A percentile compares a stretch with the other conserved stretches of the same genome.
Evolutionary conservation across 2,329 filamentous ascomycete genomes (phyloP).

Genomic region (Aureobasidium sp.): DNA sequence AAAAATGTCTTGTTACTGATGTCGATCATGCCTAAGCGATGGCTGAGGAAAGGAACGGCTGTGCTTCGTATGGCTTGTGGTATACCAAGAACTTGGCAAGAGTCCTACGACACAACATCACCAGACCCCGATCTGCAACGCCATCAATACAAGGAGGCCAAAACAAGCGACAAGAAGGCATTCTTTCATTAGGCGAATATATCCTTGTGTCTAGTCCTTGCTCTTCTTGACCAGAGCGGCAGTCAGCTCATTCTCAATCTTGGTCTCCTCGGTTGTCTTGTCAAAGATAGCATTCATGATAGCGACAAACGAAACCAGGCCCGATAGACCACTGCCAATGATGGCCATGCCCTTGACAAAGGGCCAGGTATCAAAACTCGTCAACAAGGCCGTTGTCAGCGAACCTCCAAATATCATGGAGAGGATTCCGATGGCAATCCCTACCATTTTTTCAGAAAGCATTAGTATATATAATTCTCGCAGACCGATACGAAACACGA

Average conservation of each 20-base stretch:
- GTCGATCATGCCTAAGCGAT: not conserved
- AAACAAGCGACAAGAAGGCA: not conserved
- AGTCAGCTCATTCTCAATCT: not conserved
- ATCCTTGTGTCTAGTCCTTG: not conserved
- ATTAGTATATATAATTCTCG: not conserved
- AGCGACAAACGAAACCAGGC: not conserved
- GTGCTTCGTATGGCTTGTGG: not conserved
- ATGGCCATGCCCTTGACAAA: no score
- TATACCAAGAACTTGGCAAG: conserved; percentile 1
- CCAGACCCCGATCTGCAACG: not conserved
- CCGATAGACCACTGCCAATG: no score
- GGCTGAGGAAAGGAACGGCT: no score
- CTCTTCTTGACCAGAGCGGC: not conserved
- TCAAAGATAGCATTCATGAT: not conserved
- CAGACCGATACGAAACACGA: not conserved
- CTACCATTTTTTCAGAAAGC: not conserved
- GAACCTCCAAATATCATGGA: not conserved
- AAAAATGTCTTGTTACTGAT: not conserved
- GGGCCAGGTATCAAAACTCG: no score
- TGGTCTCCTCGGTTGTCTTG: not conserved
- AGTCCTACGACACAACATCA: not conserved
- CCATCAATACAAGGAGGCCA: not conserved
- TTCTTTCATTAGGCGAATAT: not conserved
- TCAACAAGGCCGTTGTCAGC: not conserved
- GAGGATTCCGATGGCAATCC: not conserved